Evolutionary conservation across 2,329 filamentous ascomycete genomes (phyloP).

Genomic region (Fusarium liriodendri): DNA sequence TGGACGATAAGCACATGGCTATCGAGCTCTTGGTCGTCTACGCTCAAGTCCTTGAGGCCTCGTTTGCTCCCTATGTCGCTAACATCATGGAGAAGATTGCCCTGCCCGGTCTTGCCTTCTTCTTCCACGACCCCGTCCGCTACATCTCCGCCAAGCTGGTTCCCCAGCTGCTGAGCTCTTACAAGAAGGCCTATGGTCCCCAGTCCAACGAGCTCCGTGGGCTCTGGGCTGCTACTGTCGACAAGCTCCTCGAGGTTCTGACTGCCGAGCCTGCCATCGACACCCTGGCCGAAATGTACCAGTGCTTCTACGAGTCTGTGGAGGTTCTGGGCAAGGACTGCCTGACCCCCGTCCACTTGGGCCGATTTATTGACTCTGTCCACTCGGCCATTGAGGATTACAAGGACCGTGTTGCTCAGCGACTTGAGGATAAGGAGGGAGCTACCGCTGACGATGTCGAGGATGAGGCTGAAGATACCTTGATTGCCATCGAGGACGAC

Average conservation of each 20-base stretch:
- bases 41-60: slow-evolving; percentile 91
- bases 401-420: slow-evolving; percentile 84
- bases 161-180: slow-evolving; percentile 90
- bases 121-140: slow-evolving; percentile 98
- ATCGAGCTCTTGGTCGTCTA: slow-evolving; percentile 98
- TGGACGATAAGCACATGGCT: slow-evolving; percentile 99
- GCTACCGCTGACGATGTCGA: slow-evolving; percentile 86
- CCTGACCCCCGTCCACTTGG: slow-evolving; percentile 82
- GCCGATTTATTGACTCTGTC: slow-evolving; percentile 86
- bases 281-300: slow-evolving; percentile 98
- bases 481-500: slow-evolving; percentile 96
- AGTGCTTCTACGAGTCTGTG: slow-evolving; percentile 98
- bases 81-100: slow-evolving; percentile 98
- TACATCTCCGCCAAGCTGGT: slow-evolving; percentile 96
- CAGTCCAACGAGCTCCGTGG: slow-evolving; percentile 82
- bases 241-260: slow-evolving; percentile 92
- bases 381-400: slow-evolving; percentile 92
- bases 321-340: slow-evolving; percentile 92
- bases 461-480: slow-evolving; percentile 85
- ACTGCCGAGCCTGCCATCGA: slow-evolving; percentile 95
- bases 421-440: slow-evolving; percentile 82
- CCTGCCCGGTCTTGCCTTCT: slow-evolving; percentile 92
- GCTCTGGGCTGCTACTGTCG: slow-evolving; percentile 87
- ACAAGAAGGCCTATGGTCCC: slow-evolving; percentile 89
- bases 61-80: slow-evolving; percentile 90